Evolutionary conservation across 2,329 filamentous ascomycete genomes (phyloP).

Genomic region (Monilinia aucupariae): DNA sequence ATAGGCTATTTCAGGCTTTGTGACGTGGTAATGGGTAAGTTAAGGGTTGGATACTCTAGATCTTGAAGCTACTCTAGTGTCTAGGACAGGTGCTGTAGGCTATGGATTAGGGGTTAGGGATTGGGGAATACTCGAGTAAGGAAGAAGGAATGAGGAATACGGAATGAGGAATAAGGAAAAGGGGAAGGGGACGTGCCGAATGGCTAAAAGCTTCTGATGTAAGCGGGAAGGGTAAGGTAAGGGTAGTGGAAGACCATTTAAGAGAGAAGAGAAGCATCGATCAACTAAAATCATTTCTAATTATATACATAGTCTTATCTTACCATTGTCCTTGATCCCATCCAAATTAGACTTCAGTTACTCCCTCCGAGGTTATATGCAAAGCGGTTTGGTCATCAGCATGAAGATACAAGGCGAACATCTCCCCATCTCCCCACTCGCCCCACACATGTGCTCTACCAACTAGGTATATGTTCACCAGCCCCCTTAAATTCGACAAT

Average conservation of each 20-base stretch:
- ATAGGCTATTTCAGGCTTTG: not conserved
- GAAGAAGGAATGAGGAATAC: too few relatives aligned
- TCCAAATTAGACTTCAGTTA: not conserved
- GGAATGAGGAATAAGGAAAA: too few relatives aligned
- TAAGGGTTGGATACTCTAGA: not conserved
- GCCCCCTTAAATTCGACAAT: slow-evolving; percentile 8
- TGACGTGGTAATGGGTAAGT: slow-evolving; percentile 12
- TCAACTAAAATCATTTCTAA: too few relatives aligned
- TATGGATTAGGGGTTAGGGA: too few relatives aligned
- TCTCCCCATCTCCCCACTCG: not conserved
- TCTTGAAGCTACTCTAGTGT: not conserved
- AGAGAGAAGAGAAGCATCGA: too few relatives aligned
- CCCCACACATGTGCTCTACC: slow-evolving; percentile 9
- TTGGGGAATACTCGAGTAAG: too few relatives aligned
- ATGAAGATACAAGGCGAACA: slow-evolving; percentile 11
- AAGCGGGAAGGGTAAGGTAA: too few relatives aligned
- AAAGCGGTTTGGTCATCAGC: slow-evolving; percentile 9
- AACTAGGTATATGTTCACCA: slow-evolving; percentile 6
- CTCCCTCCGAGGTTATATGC: slow-evolving; percentile 11
- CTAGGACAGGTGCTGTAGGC: not conserved
- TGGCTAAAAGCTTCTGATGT: too few relatives aligned
- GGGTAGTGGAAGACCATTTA: too few relatives aligned
- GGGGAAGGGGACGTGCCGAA: not conserved
- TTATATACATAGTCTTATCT: not conserved
- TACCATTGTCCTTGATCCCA: not conserved